Evolutionary conservation across 1,284 basidiomycete species (phyloP).

Genomic region (Ceratobasidium sp.): DNA sequence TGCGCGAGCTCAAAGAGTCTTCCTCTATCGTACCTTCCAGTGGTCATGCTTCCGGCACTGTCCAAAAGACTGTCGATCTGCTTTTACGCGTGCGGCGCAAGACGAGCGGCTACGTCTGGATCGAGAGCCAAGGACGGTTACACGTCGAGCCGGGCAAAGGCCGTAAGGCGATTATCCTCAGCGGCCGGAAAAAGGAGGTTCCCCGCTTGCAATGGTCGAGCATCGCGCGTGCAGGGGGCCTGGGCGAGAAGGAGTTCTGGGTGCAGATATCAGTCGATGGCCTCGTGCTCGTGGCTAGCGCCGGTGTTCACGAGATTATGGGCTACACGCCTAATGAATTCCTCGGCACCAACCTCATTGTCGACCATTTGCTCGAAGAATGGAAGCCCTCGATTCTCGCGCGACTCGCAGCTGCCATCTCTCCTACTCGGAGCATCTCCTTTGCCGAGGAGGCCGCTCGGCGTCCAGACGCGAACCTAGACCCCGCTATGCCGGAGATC

Average conservation of each 20-base stretch:
- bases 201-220: constrained; percentile 67
- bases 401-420: constrained; percentile 43
- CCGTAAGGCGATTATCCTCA: constrained; percentile 85
- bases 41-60: constrained; percentile 48
- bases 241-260: constrained; percentile 60
- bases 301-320: constrained; percentile 53
- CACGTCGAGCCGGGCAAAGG: constrained; percentile 90
- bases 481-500: constrained; percentile 30
- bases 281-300: constrained; percentile 61
- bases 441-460: constrained; percentile 17
- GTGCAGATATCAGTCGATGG: constrained; percentile 59
- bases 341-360: constrained; percentile 46
- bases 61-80: constrained; percentile 65
- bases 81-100: constrained; percentile 78
- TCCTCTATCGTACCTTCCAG: constrained; percentile 44
- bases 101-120: constrained; percentile 75
- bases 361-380: constrained; percentile 41
- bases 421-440: constrained; percentile 43
- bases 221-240: constrained; percentile 58
- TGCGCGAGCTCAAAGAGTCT: constrained; percentile 89
- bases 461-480: constrained; percentile 5
- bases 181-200: constrained; percentile 74
- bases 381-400: constrained; percentile 39
- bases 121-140: constrained; percentile 83
- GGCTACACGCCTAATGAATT: constrained; percentile 39